Base-by-base conservation (phyloP, 257 asterid genomes). In the Ballota nigra region DNA sequence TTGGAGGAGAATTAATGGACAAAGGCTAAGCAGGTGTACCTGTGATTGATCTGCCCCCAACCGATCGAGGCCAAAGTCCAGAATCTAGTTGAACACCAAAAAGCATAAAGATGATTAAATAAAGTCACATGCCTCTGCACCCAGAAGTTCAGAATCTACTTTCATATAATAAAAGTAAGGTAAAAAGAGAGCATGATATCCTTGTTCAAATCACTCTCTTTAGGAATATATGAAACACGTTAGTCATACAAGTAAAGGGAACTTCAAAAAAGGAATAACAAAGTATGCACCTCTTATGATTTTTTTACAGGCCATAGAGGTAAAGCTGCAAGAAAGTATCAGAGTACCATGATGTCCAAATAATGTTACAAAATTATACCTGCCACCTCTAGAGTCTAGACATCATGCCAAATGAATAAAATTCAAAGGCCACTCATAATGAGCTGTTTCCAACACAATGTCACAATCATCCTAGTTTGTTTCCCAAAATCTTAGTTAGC, bases 51-150 rank as follows among this genome's bases (percentile, higher is more conserved):
- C 97, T 68, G 97, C 97, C 55, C 99, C 99, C 86, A 94, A 74
- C 51, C 99, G 95, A 80, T 94, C 98, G 56, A 94, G 91, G 77
- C 87, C 99, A 66, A 94, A 94, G 86, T 94, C 99, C 67, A 94
- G 97, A 80, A 94, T 87, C 99, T 94, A 67, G 73, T 82, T 29
- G 69, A 31, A 71, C 81, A 83, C 63, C 70, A 79, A 60, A 78
- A 71, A 81, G 49, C 41, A 77, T 40, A 59, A 63, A n/a, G 45
- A 76, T 68, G 43, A 85, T 69, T 49, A 75, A 29, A 66, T 16
- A 72, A 73, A 71, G 57, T 49, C 63, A 74, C 66, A 66, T 20
- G 56, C 24, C 58, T 41, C 51, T 40, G 67, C 71, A 71, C 40
- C 58, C 64, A 72, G 28, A 64, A 72, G 67, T 62, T 0, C 18